Percentiles rank a stretch among this genome's conserved stretches.
Conservation (phyloP, 139 green algal genomes). For the Tetradesmus obliquus region DNA sequence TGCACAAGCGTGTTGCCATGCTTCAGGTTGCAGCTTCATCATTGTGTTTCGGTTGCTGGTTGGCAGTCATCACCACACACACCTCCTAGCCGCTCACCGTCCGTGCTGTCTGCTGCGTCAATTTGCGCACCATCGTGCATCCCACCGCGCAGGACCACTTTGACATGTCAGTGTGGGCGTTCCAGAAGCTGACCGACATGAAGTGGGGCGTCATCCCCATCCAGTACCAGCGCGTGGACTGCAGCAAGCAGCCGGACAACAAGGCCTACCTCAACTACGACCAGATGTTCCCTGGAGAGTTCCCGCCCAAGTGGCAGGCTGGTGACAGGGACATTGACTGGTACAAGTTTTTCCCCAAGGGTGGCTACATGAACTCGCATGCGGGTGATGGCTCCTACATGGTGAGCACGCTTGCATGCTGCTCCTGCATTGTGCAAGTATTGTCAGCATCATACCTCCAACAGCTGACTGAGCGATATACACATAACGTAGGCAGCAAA, state of each 20-base stretch:
- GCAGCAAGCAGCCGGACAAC: conserved; percentile 20
- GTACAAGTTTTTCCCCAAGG: conserved; percentile 40
- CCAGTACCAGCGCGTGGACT: conserved; percentile 34
- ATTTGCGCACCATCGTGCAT: too few relatives aligned
- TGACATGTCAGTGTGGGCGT: conserved; percentile 39
- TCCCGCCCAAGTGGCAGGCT: conserved; percentile 15
- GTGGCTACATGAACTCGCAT: conserved; percentile 32
- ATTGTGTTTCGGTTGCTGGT: too few relatives aligned
- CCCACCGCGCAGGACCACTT: conserved; percentile 21
- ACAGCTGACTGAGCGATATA: too few relatives aligned
- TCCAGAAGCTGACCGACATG: conserved; percentile 46
- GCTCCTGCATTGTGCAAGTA: neutral
- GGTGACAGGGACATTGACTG: neutral
- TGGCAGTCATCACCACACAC: too few relatives aligned
- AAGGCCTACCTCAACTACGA: conserved; percentile 1
- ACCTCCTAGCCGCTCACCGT: too few relatives aligned
- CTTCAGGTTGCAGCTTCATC: too few relatives aligned
- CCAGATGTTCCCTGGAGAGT: conserved; percentile 25
- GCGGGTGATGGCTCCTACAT: conserved; percentile 27
- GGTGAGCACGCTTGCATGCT: neutral
- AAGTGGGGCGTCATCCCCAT: conserved; percentile 48
- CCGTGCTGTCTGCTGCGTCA: neutral
- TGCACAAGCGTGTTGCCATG: too few relatives aligned
- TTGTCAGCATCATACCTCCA: too few relatives aligned
- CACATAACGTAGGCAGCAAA: too few relatives aligned